Percentiles rank a stretch among this genome's conserved stretches.
phyloP scores from a whole-genome alignment of 257 asterid genomes.

The Ophiorrhiza pumila region DNA sequence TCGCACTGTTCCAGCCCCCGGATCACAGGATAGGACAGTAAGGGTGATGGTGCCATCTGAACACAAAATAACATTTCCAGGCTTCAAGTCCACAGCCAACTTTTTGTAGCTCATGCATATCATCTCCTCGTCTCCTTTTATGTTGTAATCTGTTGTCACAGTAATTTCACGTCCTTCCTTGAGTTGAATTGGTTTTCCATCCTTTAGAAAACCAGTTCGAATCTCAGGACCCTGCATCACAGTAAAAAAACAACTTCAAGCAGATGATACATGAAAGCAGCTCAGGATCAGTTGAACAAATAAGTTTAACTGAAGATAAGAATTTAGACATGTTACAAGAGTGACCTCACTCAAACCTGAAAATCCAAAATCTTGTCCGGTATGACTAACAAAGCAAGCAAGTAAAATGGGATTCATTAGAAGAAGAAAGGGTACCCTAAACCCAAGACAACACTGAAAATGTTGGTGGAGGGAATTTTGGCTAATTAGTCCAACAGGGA shows the following conservation, averaged over 20 bases:
- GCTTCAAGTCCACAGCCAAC: conserved; percentile 63
- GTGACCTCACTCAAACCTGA: not conserved
- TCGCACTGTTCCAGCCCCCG: conserved; percentile 57
- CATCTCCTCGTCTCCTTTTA: conserved; percentile 59
- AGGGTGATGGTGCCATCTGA: conserved; percentile 80
- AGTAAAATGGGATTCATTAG: not conserved
- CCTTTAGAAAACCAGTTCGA: conserved; percentile 75
- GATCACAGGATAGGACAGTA: conserved; percentile 62
- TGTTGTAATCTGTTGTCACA: conserved; percentile 66
- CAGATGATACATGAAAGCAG: not conserved
- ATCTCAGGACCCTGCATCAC: conserved; percentile 75
- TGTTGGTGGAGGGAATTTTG: not conserved
- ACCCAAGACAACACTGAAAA: not conserved
- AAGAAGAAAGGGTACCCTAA: not conserved
- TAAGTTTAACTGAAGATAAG: not conserved
- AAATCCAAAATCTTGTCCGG: not conserved
- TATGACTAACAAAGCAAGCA: not conserved
- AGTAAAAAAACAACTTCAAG: not conserved
- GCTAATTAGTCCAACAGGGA: not conserved
- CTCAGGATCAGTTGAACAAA: not conserved
- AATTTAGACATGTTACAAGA: not conserved
- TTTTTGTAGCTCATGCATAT: conserved; percentile 83
- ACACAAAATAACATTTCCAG: conserved; percentile 67
- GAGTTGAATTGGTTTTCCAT: conserved; percentile 69
- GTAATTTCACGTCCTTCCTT: conserved; percentile 70